Base-by-base conservation (phyloP, 2,329 filamentous ascomycete genomes). In the Plectosphaerella plurivora region DNA sequence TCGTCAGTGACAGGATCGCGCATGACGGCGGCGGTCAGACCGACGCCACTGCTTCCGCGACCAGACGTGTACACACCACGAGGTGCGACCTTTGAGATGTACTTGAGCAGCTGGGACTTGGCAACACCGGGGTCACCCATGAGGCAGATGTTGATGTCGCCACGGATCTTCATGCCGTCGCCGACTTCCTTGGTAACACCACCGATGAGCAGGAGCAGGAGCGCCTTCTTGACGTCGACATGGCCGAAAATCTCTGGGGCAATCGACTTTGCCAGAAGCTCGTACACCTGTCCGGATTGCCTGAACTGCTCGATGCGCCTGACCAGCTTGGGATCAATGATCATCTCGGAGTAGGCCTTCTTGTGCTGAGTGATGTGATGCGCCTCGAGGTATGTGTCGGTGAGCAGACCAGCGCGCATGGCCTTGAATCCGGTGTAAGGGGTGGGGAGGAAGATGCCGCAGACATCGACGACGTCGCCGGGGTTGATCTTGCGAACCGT, bases 121-220 rank as follows among this genome's bases (percentile, higher is more conserved):
- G 94, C 94, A 66, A 99, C 94, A 90, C 94, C 94, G 67, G 94
- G 94, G 65, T 99, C 94, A 79, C 94, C 94, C 94, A 99, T 99
- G 65, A 99, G 75, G 69, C 94, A 97, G 57, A 99, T 87, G 73
- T 99, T 99, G 77, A 99, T 96, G 66, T 99, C 94, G 63, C 94
- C 94, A 79, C 94, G 91, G 67, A 99, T 99, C 64, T 91, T 88
- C 94, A 99, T 97, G 55, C 94, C 94, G 65, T 99, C 94, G 50
- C 91, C 91, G 82, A 97, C 95, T 65, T 94, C 87, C 72, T 99
- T 99, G 4, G 86, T 94, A 1, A 97, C 93, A 74, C 94, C 94
- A 56, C 94, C 94, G 59, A 99, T 96, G 35, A 99, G 83, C 28
- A 97, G 85, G 5, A 99, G 79, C n/a, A 99, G 81, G 12, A 99